phyloP scores from a whole-genome alignment of 164 flowering plant genomes.

The Malania oleifera region DNA sequence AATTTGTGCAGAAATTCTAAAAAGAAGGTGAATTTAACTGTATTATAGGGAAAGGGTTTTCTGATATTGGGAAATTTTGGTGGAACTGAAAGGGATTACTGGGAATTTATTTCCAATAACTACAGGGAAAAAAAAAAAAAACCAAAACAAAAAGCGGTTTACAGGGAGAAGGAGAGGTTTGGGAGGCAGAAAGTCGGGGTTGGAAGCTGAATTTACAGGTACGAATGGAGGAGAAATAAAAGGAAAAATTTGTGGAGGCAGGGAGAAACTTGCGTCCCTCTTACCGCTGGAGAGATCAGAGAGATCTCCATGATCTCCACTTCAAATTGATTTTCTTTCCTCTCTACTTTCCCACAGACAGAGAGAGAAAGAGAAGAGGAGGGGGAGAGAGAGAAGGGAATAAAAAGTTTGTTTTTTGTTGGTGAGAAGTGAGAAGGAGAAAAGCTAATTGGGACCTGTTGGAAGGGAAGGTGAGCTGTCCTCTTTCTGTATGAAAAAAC shows the following conservation, averaged over 20 bases:
- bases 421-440: not conserved
- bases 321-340: not conserved
- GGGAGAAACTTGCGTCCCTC: not conserved
- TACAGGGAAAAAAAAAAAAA: not conserved
- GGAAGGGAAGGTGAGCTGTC: no score
- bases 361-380: not conserved
- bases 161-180: no score
- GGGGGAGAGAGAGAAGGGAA: constrained; percentile 12
- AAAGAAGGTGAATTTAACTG: not conserved
- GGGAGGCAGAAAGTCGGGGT: not conserved
- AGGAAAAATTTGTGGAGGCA: constrained; percentile 8
- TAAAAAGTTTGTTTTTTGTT: not conserved
- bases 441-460: not conserved
- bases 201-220: constrained; percentile 1
- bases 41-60: not conserved
- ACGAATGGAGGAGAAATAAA: not conserved
- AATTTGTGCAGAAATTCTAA: not conserved
- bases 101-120: not conserved
- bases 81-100: not conserved
- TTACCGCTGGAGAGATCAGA: constrained; percentile 2
- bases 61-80: not conserved
- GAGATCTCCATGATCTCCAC: not conserved
- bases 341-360: not conserved
- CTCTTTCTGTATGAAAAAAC: no score
- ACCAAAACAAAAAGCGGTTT: no score